Evolutionary conservation across 345 rosid species (phyloP).

Genomic region (Eutrema japonicum): DNA sequence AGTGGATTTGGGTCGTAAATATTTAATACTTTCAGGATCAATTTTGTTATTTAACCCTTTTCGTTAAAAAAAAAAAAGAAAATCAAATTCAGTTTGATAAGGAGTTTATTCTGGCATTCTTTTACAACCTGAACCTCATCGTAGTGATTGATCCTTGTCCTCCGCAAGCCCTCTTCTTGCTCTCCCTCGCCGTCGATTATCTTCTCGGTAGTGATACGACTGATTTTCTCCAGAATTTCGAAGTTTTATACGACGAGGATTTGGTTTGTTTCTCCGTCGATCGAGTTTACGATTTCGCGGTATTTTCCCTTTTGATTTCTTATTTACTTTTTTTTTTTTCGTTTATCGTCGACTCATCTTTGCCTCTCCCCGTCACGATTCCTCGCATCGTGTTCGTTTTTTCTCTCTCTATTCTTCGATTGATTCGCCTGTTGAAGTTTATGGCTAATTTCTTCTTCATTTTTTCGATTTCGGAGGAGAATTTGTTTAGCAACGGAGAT

Average conservation of each 20-base stretch:
- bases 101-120: too few relatives aligned
- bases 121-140: too few relatives aligned
- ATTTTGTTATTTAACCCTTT: too few relatives aligned
- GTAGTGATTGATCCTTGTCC: conserved; percentile 48
- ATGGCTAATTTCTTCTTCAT: neutral
- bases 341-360: conserved; percentile 59
- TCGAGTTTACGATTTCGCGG: conserved; percentile 8
- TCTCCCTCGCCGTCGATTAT: conserved; percentile 36
- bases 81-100: too few relatives aligned
- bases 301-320: conserved; percentile 16
- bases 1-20: too few relatives aligned
- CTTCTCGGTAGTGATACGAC: conserved; percentile 7
- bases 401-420: neutral
- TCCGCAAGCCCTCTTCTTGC: conserved; percentile 9
- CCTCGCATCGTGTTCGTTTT: conserved; percentile 70
- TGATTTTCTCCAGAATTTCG: conserved; percentile 6
- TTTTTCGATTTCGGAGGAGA: neutral
- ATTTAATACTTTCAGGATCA: too few relatives aligned
- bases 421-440: neutral
- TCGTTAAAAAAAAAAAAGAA: too few relatives aligned
- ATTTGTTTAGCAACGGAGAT: conserved; percentile 8
- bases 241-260: conserved; percentile 12
- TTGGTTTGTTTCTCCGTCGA: conserved; percentile 13
- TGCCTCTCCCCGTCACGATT: conserved; percentile 59
- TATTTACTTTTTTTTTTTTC: neutral